These are phyloP conservation scores for Musa beccarii DNA, from an alignment of 176 grass and related monocot species.

Conservation along the genomic window DNA sequence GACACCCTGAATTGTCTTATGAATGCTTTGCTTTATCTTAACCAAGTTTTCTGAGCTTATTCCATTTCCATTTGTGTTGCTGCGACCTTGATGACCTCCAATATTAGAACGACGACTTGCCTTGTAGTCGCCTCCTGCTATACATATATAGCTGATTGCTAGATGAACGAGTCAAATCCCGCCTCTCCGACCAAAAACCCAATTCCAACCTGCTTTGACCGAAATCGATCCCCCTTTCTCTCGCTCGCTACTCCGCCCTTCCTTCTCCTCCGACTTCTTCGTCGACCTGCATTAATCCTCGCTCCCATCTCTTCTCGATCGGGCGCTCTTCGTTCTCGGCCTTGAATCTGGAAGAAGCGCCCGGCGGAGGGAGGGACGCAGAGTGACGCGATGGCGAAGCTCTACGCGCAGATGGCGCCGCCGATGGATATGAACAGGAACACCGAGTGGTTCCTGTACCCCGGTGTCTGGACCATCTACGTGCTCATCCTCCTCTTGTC, in stretches of 20 bases:
- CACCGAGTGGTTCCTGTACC: constrained; percentile 11
- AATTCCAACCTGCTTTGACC: not conserved
- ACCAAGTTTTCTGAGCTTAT: too few species aligned
- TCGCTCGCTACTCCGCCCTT: not conserved
- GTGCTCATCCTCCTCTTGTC: constrained; percentile 4
- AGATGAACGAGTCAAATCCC: too few species aligned
- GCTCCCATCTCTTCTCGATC: not conserved
- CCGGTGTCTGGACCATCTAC: constrained; percentile 11
- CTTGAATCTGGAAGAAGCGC: too few species aligned
- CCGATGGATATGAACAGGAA: constrained; percentile 8
- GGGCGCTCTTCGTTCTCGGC: not conserved
- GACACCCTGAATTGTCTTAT: too few species aligned
- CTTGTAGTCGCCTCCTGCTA: too few species aligned
- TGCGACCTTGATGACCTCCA: too few species aligned
- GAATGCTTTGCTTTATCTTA: too few species aligned
- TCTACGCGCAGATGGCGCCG: not conserved
- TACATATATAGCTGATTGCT: too few species aligned
- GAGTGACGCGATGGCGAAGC: not conserved
- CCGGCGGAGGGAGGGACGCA: not conserved
- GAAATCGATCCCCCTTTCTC: not conserved
- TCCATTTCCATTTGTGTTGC: too few species aligned
- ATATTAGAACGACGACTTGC: too few species aligned
- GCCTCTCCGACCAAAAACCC: not conserved
- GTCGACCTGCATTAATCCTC: not conserved
- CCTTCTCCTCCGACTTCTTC: not conserved